phyloP scores from a whole-genome alignment of 1,284 basidiomycete genomes.

The Anthracocystis panici-leucophaei region DNA sequence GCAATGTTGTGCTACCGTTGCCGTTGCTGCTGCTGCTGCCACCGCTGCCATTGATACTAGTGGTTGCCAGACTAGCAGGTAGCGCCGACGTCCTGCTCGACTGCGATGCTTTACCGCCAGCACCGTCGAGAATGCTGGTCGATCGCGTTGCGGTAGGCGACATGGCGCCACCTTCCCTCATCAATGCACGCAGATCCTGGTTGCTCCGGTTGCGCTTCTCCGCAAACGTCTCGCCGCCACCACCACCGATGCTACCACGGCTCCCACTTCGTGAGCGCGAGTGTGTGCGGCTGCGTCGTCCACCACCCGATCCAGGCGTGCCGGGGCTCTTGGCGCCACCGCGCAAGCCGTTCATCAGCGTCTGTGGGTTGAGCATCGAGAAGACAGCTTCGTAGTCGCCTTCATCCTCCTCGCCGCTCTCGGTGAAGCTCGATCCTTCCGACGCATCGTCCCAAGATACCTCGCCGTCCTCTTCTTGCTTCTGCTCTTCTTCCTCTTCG shows the following conservation, averaged over 20 bases:
- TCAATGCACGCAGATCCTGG: conserved; percentile 56
- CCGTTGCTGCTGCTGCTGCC: conserved; percentile 11
- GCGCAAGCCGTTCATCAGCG: conserved; percentile 32
- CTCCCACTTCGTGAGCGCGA: conserved; percentile 56
- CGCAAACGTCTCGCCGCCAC: conserved; percentile 55
- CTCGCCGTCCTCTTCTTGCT: conserved; percentile 38
- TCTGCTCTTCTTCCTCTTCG: conserved; percentile 26
- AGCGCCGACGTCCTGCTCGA: conserved; percentile 30
- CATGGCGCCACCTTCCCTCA: conserved; percentile 56
- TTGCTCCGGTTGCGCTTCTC: conserved; percentile 62
- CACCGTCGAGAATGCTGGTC: conserved; percentile 25
- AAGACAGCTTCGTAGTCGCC: conserved; percentile 67
- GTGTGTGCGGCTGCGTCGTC: conserved; percentile 43
- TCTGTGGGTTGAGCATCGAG: conserved; percentile 57
- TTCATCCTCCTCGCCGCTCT: conserved; percentile 59
- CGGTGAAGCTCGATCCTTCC: conserved; percentile 40
- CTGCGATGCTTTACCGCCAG: conserved; percentile 16
- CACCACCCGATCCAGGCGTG: conserved; percentile 38
- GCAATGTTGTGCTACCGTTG: conserved; percentile 19
- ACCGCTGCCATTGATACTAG: conserved; percentile 27
- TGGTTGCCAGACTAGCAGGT: conserved; percentile 30
- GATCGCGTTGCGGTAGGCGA: conserved; percentile 40
- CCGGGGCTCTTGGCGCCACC: conserved; percentile 43
- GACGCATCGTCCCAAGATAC: conserved; percentile 42
- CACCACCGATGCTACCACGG: conserved; percentile 44